Evolutionary conservation across 495 filamentous ascomycete species (phyloP), one percentile per base, ranked within the genome.

Genomic region (Talaromyces liani): DNA sequence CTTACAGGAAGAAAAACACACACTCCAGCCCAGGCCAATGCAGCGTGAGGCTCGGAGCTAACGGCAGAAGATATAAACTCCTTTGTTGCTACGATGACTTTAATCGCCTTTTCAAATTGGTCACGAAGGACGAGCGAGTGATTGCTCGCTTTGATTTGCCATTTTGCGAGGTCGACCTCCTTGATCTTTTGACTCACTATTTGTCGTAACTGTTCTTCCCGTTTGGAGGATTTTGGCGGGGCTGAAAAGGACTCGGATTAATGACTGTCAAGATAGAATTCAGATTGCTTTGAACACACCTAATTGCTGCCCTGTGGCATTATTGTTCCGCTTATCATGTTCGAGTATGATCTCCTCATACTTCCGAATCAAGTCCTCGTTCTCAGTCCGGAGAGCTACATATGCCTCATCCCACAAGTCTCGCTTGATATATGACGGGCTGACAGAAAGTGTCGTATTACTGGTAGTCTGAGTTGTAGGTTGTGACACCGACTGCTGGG

Each of bases 31-130:
- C 58, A 65, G 25, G 60, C 59, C 22, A 65, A 53, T n/a, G 59
- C 64, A 54, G 47, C 60, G 9, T 65, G 64, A 60, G 63, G 64
- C 16, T 65, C 58, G n/a, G 47, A 36, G 29, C 41, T 62, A 10
- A 39, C 61, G 20, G 53, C 59, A n/a, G 64, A 54, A 16, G 60
- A 65, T 25, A 65, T 61, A 58, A 65, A 63, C 8, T 65, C 64
- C 39, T 65, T 65, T 4, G 60, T 31, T 14, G 53, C 53, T 14
- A 65, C 36, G 60, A 65, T 12, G 14, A 65, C 64, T 33, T 41
- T 53, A 6, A 65, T 18, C 6, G 36, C 20, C 33, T 63, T 64
- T 18, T 65, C 61, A 24, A 64, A 25, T 9, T 64, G 58, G 24
- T 64, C 64, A 10, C 51, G 58, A 33, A 64, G 31, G 47, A 58